A percentile compares a stretch with the other conserved stretches of the same genome.
These are phyloP conservation scores for Agapanthus africanus DNA, from an alignment of 106 monocot species.

Conservation along the genomic window DNA sequence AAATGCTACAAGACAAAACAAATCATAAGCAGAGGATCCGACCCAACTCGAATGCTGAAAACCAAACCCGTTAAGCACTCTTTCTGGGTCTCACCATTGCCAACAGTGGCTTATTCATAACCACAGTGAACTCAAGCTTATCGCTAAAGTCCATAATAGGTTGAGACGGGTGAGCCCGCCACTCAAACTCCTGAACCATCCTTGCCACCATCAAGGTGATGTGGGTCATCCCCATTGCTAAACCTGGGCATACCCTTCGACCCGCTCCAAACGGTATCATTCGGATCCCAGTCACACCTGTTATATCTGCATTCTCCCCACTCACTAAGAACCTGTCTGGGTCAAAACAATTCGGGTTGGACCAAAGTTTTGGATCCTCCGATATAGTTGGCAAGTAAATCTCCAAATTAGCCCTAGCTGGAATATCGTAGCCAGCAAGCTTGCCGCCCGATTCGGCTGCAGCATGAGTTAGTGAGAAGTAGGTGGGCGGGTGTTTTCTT, in stretches of 20 bases:
- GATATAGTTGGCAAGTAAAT: slow-evolving; percentile 59
- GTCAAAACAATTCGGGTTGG: slow-evolving; percentile 54
- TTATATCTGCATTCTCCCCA: slow-evolving; percentile 66
- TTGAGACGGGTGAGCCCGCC: slow-evolving; percentile 47
- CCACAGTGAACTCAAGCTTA: too few species aligned
- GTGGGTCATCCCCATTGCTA: too few species aligned
- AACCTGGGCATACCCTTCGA: slow-evolving; percentile 67
- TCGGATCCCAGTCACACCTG: too few species aligned
- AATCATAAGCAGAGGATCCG: not conserved
- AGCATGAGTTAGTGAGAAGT: slow-evolving; percentile 76
- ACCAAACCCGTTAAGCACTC: not conserved
- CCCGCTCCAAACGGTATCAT: slow-evolving; percentile 90
- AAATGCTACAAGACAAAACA: not conserved
- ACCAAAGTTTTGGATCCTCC: slow-evolving; percentile 71
- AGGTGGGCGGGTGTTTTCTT: slow-evolving; percentile 69
- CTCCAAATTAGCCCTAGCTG: slow-evolving; percentile 44
- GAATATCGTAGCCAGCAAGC: slow-evolving; percentile 70
- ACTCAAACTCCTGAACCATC: slow-evolving; percentile 78
- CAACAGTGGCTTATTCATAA: slow-evolving; percentile 32
- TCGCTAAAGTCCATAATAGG: too few species aligned
- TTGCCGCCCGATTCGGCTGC: slow-evolving; percentile 25
- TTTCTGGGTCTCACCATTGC: slow-evolving; percentile 42
- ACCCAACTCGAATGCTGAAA: not conserved
- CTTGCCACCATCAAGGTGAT: too few species aligned
- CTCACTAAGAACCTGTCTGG: slow-evolving; percentile 72